These are phyloP conservation scores for Trichoderma atrobrunneum DNA, from an alignment of 2,329 filamentous ascomycete species.

Conservation along the genomic window DNA sequence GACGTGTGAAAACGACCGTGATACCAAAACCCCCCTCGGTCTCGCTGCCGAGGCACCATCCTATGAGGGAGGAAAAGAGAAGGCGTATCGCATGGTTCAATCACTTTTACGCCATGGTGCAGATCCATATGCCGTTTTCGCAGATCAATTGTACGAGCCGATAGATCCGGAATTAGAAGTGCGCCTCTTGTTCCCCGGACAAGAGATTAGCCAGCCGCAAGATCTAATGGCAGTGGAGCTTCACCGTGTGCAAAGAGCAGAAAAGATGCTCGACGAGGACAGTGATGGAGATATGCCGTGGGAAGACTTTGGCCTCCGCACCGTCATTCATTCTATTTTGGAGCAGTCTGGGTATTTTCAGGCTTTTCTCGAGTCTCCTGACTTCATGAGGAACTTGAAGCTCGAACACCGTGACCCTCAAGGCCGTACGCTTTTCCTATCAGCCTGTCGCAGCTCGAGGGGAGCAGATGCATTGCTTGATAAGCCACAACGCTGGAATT, in stretches of 20 bases:
- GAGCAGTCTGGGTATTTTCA: background rate
- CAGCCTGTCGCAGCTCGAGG: background rate
- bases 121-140: background rate
- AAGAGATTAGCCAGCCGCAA: background rate
- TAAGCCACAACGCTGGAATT: background rate
- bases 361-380: background rate
- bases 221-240: background rate
- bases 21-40: background rate
- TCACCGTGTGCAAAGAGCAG: background rate
- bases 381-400: background rate
- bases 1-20: background rate
- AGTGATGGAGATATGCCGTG: background rate
- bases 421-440: conserved; percentile 1
- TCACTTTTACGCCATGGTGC: background rate
- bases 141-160: background rate
- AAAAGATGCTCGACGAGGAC: background rate
- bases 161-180: background rate
- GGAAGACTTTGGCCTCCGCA: background rate
- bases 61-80: background rate
- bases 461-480: background rate
- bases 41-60: background rate
- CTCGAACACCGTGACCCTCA: background rate
- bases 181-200: background rate
- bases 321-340: background rate
- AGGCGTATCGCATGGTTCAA: background rate